Evolutionary conservation across 2,329 filamentous ascomycete species (phyloP).

Genomic region (Eutypa lata): DNA sequence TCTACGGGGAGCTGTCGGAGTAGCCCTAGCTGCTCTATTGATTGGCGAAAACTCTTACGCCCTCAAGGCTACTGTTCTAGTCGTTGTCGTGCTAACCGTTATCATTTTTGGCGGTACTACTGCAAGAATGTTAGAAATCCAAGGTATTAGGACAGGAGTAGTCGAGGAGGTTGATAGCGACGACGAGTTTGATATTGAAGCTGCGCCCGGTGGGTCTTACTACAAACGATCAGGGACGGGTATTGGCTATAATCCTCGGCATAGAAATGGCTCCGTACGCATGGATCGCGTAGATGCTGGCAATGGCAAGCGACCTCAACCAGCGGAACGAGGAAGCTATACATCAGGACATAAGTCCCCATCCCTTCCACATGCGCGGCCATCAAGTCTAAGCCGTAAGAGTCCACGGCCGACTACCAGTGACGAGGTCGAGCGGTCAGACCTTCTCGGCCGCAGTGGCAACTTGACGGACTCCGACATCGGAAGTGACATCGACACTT

Average conservation of each 20-base stretch:
- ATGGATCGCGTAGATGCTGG: constrained; percentile 47
- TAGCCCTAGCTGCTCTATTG: constrained; percentile 86
- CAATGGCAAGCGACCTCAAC: constrained; percentile 20
- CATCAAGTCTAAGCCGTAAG: constrained; percentile 52
- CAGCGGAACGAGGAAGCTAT: constrained; percentile 42
- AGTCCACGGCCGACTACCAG: constrained; percentile 36
- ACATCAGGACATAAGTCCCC: constrained; percentile 54
- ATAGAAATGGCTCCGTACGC: constrained; percentile 57
- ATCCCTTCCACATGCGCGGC: constrained; percentile 36
- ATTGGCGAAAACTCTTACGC: constrained; percentile 78
- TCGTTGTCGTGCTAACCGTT: constrained; percentile 94
- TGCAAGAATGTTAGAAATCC: constrained; percentile 93
- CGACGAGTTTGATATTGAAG: constrained; percentile 96
- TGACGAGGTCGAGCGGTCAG: constrained; percentile 53
- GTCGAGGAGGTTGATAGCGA: constrained; percentile 97
- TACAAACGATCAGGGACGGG: constrained; percentile 75
- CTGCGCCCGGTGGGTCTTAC: constrained; percentile 68
- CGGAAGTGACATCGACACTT: constrained; percentile 63
- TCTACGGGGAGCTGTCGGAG: constrained; percentile 89
- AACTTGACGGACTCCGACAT: constrained; percentile 56
- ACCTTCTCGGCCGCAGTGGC: constrained; percentile 48
- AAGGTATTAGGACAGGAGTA: constrained; percentile 93
- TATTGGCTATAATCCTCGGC: constrained; percentile 73
- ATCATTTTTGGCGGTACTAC: constrained; percentile 99
- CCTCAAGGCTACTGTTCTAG: constrained; percentile 89